Evolutionary conservation across 495 filamentous ascomycete species (phyloP), one percentile per base, ranked within the genome.

Genomic region (Neurospora discreta): DNA sequence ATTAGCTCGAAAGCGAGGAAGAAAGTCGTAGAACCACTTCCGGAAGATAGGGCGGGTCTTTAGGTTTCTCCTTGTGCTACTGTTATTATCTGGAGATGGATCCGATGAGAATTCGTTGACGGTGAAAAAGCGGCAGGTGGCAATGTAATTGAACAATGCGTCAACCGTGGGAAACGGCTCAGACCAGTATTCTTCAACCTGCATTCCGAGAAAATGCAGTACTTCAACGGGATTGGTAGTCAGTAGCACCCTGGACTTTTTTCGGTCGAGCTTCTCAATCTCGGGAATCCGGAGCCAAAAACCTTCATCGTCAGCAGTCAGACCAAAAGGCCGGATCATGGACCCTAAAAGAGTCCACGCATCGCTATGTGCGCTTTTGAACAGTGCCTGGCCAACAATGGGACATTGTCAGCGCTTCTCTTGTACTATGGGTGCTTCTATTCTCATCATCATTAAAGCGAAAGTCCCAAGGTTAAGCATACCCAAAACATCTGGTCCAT

Each of bases 321-420:
- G 82, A 13, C 91, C 90, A 39, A 87, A 86, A 0, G 84, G 84
- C 8, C 89, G 82, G 20, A 91, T 87, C 16, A 81, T 87, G 39
- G 83, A 81, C 1, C 90, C 90, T 0, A 93, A 74, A 1, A 93
- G 81, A 60, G 88, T 89, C 86, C 87, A 89, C 0, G 93, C 74
- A 70, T 92, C 91, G 40, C 90, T 87, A 68, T 92, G 89, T 2
- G 85, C 84, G 13, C 87, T 78, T 74, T 87, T 87, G 77, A 91
- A 91, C 36, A 86, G 76, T 70, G 83, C 78, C 78, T 80, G 40
- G 2, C 39, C 11, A 69, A 9, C 18, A 3, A 40, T 46, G 18
- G 30, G 39, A 43, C 69, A 18, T 26, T 39, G 52, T 68, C 13
- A 68, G 39, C 38, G 7, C 65, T 38, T 30, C 5, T 30, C 33